Percentiles rank a stretch among this genome's conserved stretches.
Evolutionary conservation across 495 filamentous ascomycete species (phyloP).

Genomic region (Lepraria neglecta): DNA sequence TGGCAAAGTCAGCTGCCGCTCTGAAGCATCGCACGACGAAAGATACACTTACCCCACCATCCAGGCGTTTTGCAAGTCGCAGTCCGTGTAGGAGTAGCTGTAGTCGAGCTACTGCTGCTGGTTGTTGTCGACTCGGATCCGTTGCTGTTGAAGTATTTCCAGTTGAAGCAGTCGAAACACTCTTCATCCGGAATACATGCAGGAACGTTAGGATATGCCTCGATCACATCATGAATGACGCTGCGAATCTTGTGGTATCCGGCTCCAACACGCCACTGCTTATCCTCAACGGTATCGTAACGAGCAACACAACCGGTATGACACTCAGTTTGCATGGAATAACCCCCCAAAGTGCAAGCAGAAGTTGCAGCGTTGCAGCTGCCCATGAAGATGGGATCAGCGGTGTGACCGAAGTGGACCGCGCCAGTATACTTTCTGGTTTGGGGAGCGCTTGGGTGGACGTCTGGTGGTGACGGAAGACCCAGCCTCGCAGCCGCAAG

Average conservation of each 20-base stretch:
- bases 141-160: constrained; percentile 93
- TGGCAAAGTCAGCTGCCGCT: neutral
- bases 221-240: constrained; percentile 80
- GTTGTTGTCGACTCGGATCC: constrained; percentile 69
- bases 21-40: neutral
- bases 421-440: constrained; percentile 64
- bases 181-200: constrained; percentile 66
- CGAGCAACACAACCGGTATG: constrained; percentile 82
- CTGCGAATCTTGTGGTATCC: constrained; percentile 77
- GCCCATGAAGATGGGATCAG: constrained; percentile 91
- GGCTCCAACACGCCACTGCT: constrained; percentile 81
- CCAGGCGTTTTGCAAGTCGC: constrained; percentile 85
- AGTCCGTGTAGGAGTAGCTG: constrained; percentile 61
- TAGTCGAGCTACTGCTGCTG: constrained; percentile 44
- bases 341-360: constrained; percentile 84
- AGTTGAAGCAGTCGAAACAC: constrained; percentile 83
- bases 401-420: constrained; percentile 94
- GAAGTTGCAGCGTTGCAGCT: constrained; percentile 86
- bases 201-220: constrained; percentile 71
- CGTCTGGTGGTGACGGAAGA: constrained; percentile 75
- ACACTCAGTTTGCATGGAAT: constrained; percentile 86
- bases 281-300: constrained; percentile 85
- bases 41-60: constrained; percentile 43
- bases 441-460: constrained; percentile 63
- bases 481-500: constrained; percentile 78